Evolutionary conservation across 257 asterid species (phyloP).

Genomic region (Nicotiana attenuata): DNA sequence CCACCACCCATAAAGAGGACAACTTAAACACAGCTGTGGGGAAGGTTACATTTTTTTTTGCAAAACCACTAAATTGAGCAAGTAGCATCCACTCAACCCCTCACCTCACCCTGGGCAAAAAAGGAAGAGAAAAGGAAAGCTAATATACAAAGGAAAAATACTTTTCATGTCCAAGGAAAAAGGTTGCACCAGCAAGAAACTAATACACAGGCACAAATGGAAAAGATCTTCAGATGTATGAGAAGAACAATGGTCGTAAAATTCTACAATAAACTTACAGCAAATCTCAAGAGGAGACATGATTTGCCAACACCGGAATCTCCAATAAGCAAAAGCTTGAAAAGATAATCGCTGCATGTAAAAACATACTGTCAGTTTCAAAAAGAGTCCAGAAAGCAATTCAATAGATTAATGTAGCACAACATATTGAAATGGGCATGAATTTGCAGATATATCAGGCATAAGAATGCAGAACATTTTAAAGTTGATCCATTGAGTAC

Average conservation of each 20-base stretch:
- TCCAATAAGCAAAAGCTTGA: constrained; percentile 74
- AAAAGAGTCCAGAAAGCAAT: neutral
- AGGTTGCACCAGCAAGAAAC: neutral
- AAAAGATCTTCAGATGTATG: neutral
- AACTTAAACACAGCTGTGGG: no score
- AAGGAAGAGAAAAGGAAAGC: neutral
- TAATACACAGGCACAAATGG: neutral
- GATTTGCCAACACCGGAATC: constrained; percentile 78
- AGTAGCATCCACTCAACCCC: neutral
- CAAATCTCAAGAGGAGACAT: constrained; percentile 72
- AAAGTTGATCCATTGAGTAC: neutral
- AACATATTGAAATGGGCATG: neutral
- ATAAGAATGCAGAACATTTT: neutral
- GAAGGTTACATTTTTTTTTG: neutral
- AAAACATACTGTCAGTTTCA: neutral
- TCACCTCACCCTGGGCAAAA: neutral
- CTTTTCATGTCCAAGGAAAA: neutral
- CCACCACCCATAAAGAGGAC: neutral
- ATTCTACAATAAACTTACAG: constrained; percentile 38
- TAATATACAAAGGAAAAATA: neutral
- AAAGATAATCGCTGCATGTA: constrained; percentile 56
- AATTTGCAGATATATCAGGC: neutral
- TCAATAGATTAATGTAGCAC: neutral
- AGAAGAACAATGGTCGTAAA: neutral
- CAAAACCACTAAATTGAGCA: neutral